Base-by-base conservation (phyloP, 257 asterid genomes). In the Dorcoceras hygrometricum region DNA sequence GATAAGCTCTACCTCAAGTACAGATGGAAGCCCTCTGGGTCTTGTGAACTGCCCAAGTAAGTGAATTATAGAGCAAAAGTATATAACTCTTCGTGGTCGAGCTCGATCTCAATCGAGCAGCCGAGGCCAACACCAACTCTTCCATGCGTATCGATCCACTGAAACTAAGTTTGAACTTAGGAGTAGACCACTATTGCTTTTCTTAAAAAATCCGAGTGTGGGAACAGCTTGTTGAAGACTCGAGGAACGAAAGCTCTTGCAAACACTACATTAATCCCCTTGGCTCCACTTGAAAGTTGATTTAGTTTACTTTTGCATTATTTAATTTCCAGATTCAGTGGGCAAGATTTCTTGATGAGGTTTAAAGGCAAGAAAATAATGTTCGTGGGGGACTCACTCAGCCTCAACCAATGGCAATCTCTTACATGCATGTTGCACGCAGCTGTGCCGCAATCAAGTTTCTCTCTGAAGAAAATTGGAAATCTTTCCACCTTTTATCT, bases 391-490 rank as follows among this genome's bases (percentile, higher is more conserved):
- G 90, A 89, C 58, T 89, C 93, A 54, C 77, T 89, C 23, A 89
- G 95, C 76, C 76, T 89, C 31, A 89, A 89, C 64, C 96, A 89
- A 57, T 89, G 96, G 96, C 86, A 84, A 68, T 89, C 96, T 11
- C 90, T 89, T 12, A 67, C 86, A 8, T 89, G 96, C 79, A 87
- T 89, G 92, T 34, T 89, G 76, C 89, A 87, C 75, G 80, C 87
- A 6, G 48, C 87, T 6, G 19, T 77, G 19, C 87, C 87, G 6
- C 80, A 77, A 20, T 62, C 82, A 25, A 83, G 68, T 68, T 83
- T 69, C 71, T 70, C 80, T 26, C 14, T 79, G 48, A 39, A 60
- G 2, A 89, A 76, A 73, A 74, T 9, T 6, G 89, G 88, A 7
- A 66, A 72, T 31, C 67, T 85, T 77, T 87, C 92, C 63, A 71